Evolutionary conservation across 2,329 filamentous ascomycete genomes (phyloP), one percentile per base, ranked within the genome.

Genomic region (Fusarium kyushuense): DNA sequence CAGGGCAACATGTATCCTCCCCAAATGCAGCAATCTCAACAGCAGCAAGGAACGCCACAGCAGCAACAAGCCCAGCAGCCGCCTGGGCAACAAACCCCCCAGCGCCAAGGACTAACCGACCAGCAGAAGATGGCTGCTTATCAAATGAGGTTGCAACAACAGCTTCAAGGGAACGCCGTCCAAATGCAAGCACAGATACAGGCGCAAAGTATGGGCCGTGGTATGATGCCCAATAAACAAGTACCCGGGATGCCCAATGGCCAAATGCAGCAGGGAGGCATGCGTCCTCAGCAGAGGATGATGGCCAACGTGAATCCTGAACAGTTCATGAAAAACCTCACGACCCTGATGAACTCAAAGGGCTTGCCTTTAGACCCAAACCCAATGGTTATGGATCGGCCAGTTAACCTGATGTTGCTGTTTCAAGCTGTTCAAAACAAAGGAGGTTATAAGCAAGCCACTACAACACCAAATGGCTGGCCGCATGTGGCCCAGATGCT

Each of bases 141-240:
- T 74, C 92, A 96, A 72, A 92, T 96, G 88, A 91, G 92, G 63
- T 79, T 96, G 53, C 92, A 96, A 73, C 88, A 91, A 58, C 92
- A 94, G 73, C 85, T 91, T 40, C 89, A 92, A 64, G 78, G 79
- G 12, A 84, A 83, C 36, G 83, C 86, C 74, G 83, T 86, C 75
- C 82, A 84, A 51, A 82, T 83, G 77, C 78, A 78, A 54, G 79
- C 81, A 16, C 85, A 87, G 60, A 83, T 89, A 81, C 86, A 87
- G 67, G 70, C 75, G 16, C 79, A 80, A 60, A 72, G 66, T 29
- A 79, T 80, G 77, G 82, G 80, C 21, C 82, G 81, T 55, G 85
- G 78, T 56, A 84, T 86, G 81, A 85, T 87, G 81, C 79, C 80
- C 3, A 85, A 86, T 73, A 85, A 84, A 67, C 83, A 78, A 53